Base-by-base conservation (phyloP, 176 grass and related monocot genomes). In the Pontederia paniculata region DNA sequence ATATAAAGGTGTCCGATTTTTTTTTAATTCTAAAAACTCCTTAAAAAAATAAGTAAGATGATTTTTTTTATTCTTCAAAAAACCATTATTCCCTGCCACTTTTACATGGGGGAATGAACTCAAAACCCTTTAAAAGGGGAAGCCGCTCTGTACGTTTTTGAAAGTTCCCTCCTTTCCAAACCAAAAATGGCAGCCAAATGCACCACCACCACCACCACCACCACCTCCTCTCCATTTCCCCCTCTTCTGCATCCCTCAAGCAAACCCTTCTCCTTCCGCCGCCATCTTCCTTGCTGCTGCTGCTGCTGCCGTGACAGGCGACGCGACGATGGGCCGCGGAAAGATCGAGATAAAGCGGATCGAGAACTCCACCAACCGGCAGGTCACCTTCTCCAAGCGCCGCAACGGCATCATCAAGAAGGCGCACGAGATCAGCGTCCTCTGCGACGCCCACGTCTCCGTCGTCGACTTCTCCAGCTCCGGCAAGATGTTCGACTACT, bases 321-420 rank as follows among this genome's bases (percentile, higher is more conserved):
- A 2, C 53, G 15, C 16, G 57, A 18, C 56, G 70, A 90, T 95
- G 89, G 89, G 89, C 60, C 81, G 89, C 9, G 89, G 89, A 5
- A 95, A 95, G 84, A 95, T 95, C 54, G 84, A 95, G 81, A 95
- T 95, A 70, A 95, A 85, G 84, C 76, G 89, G 73, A 95, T 95
- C 74, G 89, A 95, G 84, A 95, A 95, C 84, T 82, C 78, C 20
- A 88, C 76, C 63, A 95, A 95, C 62, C 78, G 84, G 43, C 84
- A 89, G 75, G 89, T 89, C 14, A 95, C 89, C 42, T 95, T 95
- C 81, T 83, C 81, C 19, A 95, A 95, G 78, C 76, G 89, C 58
- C 71, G 83, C 19, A 95, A 88, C 55, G 89, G 89, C 72, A 83
- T 95, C 67, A 77, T 95, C 70, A 95, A 95, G 81, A 95, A 95